These are phyloP conservation scores for Neonectria magnoliae DNA, from an alignment of 2,329 filamentous ascomycete species.

Conservation along the genomic window DNA sequence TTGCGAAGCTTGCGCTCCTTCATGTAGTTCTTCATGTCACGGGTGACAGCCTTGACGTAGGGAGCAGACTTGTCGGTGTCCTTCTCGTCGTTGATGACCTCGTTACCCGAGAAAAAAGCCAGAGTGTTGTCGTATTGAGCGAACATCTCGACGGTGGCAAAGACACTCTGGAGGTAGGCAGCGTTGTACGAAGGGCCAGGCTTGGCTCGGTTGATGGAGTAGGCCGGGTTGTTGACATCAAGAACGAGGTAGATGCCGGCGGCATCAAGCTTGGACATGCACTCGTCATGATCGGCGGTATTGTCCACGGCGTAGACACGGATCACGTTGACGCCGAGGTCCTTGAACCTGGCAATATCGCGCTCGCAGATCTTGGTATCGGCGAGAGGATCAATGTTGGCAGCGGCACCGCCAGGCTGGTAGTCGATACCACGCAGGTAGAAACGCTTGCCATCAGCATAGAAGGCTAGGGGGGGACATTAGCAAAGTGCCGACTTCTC, in stretches of 20 bases:
- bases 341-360: conserved; percentile 83
- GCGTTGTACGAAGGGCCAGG: conserved; percentile 89
- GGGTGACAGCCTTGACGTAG: conserved; percentile 81
- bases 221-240: conserved; percentile 86
- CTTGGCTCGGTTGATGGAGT: conserved; percentile 83
- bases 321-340: conserved; percentile 88
- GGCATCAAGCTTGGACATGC: conserved; percentile 82
- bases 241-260: conserved; percentile 93
- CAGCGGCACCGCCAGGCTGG: conserved; percentile 68
- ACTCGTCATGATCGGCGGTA: conserved; percentile 80
- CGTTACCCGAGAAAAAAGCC: conserved; percentile 85
- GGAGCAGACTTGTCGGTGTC: conserved; percentile 73
- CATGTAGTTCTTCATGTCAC: conserved; percentile 80
- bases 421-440: conserved; percentile 71
- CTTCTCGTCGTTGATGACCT: conserved; percentile 76
- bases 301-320: conserved; percentile 96
- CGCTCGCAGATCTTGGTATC: conserved; percentile 76
- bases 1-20: conserved; percentile 68
- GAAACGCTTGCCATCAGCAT: conserved; percentile 62
- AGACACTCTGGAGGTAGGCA: conserved; percentile 83
- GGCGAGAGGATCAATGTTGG: conserved; percentile 77
- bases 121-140: conserved; percentile 85
- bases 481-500: conserved; percentile 1
- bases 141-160: conserved; percentile 89
- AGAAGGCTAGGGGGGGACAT: conserved; percentile 59